Percentiles rank a stretch among this genome's conserved stretches.
Evolutionary conservation across 2,329 filamentous ascomycete species (phyloP).

Genomic region (Penicillium decumbens): DNA sequence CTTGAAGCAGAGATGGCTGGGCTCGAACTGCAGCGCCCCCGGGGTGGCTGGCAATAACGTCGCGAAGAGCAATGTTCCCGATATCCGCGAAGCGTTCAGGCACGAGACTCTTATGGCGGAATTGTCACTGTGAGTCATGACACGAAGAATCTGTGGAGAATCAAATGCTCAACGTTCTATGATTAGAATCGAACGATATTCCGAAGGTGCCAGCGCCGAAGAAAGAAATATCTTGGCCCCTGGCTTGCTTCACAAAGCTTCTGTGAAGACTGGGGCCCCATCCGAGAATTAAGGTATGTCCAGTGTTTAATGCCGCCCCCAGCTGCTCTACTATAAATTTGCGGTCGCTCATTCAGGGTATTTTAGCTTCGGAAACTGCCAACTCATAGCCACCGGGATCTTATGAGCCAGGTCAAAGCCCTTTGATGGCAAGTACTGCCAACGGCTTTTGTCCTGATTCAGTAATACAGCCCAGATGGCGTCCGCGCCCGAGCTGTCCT

Average conservation of each 20-base stretch:
- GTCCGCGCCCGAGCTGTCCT: not conserved
- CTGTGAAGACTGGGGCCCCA: constrained; percentile 4
- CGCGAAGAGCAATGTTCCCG: constrained; percentile 93
- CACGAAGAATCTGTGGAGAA: not conserved
- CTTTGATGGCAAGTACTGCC: not conserved
- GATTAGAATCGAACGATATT: constrained; percentile 30
- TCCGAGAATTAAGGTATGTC: constrained; percentile 7
- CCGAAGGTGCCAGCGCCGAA: constrained; percentile 13
- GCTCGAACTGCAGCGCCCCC: constrained; percentile 68
- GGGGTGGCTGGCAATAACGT: constrained; percentile 85
- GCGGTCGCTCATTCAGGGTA: no score
- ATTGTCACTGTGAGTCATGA: constrained; percentile 65
- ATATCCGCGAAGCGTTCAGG: constrained; percentile 83
- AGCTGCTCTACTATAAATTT: no score
- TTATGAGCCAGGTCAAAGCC: not conserved
- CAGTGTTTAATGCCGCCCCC: not conserved
- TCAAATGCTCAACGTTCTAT: not conserved
- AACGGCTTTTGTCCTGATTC: not conserved
- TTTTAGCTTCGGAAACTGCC: not conserved
- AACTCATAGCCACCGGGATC: not conserved
- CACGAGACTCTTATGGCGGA: constrained; percentile 83
- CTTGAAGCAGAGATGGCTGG: constrained; percentile 89
- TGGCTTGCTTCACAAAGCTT: constrained; percentile 14
- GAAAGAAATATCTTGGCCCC: constrained; percentile 22
- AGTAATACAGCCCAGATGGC: not conserved